phyloP scores from a whole-genome alignment of 2,329 filamentous ascomycete genomes.

The Paracamarosporium sp. region DNA sequence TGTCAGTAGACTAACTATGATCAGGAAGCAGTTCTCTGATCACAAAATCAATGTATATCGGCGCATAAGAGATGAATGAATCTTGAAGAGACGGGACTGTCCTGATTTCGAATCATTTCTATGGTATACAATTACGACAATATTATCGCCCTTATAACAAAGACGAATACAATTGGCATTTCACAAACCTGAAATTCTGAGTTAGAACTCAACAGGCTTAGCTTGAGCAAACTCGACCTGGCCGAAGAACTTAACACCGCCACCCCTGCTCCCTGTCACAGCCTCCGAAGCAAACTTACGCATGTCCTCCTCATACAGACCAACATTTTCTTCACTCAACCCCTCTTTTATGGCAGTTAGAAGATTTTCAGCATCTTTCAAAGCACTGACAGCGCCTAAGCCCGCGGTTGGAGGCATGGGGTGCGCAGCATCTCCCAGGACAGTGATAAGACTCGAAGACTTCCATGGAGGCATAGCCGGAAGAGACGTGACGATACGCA shows the following conservation, averaged over 20 bases:
- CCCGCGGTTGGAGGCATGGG: slow-evolving; percentile 50
- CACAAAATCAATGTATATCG: too few relatives aligned
- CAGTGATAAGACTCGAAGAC: slow-evolving; percentile 39
- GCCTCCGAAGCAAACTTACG: not conserved
- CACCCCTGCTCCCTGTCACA: not conserved
- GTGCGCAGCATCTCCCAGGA: slow-evolving; percentile 51
- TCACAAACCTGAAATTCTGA: too few relatives aligned
- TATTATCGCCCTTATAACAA: too few relatives aligned
- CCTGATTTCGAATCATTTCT: too few relatives aligned
- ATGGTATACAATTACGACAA: too few relatives aligned
- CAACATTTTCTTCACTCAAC: not conserved
- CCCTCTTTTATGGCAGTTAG: not conserved
- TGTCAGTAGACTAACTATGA: too few relatives aligned
- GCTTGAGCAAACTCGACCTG: not conserved
- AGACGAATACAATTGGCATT: too few relatives aligned
- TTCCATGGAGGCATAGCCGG: slow-evolving; percentile 42
- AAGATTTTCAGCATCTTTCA: slow-evolving; percentile 45
- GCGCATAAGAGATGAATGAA: too few relatives aligned
- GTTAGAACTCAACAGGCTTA: not conserved
- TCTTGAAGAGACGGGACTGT: too few relatives aligned
- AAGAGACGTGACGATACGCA: slow-evolving; percentile 41
- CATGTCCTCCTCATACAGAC: not conserved
- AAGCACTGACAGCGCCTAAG: slow-evolving; percentile 49
- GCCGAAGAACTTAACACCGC: not conserved
- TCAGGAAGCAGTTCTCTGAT: too few relatives aligned